Evolutionary conservation across 345 rosid genomes (phyloP).

Genomic region (Tarenaya hassleriana): DNA sequence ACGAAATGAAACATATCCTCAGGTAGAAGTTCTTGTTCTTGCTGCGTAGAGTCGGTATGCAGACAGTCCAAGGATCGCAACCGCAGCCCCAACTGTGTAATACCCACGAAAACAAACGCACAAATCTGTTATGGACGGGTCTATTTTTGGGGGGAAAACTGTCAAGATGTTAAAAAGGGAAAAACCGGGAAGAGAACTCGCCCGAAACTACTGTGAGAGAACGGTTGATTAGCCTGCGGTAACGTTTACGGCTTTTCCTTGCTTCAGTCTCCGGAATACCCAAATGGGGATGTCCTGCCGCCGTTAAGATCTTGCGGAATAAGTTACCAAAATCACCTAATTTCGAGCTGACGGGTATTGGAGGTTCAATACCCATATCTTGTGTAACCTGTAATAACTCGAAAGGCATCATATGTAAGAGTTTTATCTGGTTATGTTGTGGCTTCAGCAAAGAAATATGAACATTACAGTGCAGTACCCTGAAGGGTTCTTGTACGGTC

Average conservation of each 20-base stretch:
- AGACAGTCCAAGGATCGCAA: constrained; percentile 79
- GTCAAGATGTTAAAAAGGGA: too few species aligned
- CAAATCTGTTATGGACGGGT: too few species aligned
- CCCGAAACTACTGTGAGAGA: constrained; percentile 95
- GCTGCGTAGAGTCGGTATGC: constrained; percentile 86
- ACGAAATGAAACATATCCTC: too few species aligned
- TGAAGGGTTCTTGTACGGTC: constrained; percentile 88
- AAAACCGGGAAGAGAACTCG: too few species aligned
- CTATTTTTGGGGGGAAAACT: too few species aligned
- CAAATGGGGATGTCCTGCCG: constrained; percentile 91
- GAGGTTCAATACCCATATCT: constrained; percentile 97
- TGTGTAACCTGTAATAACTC: constrained; percentile 90
- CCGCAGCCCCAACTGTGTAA: constrained; percentile 97
- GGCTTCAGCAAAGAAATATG: too few species aligned
- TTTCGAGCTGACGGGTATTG: constrained; percentile 78
- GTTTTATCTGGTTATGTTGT: background rate
- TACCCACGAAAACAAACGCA: too few species aligned
- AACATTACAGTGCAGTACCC: constrained; percentile 50
- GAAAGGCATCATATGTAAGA: constrained; percentile 15
- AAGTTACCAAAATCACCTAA: constrained; percentile 75
- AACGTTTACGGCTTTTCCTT: constrained; percentile 88
- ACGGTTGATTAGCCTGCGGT: constrained; percentile 75
- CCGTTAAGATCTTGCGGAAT: constrained; percentile 67
- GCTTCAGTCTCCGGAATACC: constrained; percentile 99
- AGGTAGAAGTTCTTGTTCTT: constrained; percentile 64